phyloP scores from a whole-genome alignment of 768 basidiomycete genomes.

The Amanita fuliginea region DNA sequence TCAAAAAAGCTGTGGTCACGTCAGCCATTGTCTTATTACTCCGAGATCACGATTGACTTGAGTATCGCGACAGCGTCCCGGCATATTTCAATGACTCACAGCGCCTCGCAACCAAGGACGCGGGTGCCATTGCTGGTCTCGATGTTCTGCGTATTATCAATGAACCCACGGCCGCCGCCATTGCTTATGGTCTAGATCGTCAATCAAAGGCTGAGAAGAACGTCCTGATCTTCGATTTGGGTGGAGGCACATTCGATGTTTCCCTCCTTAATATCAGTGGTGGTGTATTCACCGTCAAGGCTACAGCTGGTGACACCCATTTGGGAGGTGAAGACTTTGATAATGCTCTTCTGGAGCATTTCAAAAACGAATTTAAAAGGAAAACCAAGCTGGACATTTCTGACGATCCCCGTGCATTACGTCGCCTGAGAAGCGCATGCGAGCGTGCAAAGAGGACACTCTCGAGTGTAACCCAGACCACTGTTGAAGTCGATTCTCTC shows the following conservation, averaged over 20 bases:
- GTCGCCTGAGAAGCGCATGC: constrained; percentile 93
- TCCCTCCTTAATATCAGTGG: constrained; percentile 96
- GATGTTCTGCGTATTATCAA: constrained; percentile 99
- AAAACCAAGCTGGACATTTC: constrained; percentile 97
- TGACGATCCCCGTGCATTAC: constrained; percentile 91
- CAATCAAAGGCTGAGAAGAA: constrained; percentile 94
- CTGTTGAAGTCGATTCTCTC: constrained; percentile 98
- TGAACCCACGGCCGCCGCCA: constrained; percentile 98
- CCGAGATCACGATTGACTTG: constrained; percentile 3
- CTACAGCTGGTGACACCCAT: constrained; percentile 98
- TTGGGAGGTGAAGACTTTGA: constrained; percentile 99
- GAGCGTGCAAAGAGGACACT: constrained; percentile 99
- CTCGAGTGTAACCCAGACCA: constrained; percentile 96
- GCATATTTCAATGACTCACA: constrained; percentile 99
- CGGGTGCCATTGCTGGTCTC: constrained; percentile 94
- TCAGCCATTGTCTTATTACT: constrained; percentile 28
- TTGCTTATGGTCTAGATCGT: constrained; percentile 96
- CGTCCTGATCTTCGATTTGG: constrained; percentile 98
- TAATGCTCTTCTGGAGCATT: constrained; percentile 95
- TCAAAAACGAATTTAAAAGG: constrained; percentile 99
- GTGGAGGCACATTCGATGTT: constrained; percentile 99
- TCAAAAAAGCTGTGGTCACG: constrained; percentile 99
- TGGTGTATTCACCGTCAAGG: constrained; percentile 98
- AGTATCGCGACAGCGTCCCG: constrained; percentile 51
- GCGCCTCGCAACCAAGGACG: constrained; percentile 98